Conservation (phyloP, 768 basidiomycete genomes). For the Boletus eberwhitei region DNA sequence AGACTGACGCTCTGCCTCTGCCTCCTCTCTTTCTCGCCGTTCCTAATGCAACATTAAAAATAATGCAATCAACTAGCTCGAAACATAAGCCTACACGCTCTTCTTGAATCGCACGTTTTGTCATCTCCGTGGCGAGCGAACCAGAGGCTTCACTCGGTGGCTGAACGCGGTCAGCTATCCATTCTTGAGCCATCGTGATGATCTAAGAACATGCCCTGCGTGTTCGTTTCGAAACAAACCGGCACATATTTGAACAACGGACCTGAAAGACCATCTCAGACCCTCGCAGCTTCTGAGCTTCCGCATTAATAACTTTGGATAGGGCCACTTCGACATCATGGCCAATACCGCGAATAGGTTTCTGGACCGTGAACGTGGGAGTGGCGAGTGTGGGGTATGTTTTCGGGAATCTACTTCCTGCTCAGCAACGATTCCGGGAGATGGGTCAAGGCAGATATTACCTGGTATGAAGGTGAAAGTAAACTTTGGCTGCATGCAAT, state of each 20-base stretch:
- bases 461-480: constrained; percentile 69
- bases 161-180: constrained; percentile 56
- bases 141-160: constrained; percentile 59
- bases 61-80: background rate
- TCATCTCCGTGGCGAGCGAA: constrained; percentile 80
- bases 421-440: background rate
- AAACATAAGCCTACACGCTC: constrained; percentile 47
- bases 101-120: constrained; percentile 64
- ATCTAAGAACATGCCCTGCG: constrained; percentile 42
- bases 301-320: constrained; percentile 55
- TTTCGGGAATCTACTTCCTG: constrained; percentile 60
- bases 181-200: constrained; percentile 65
- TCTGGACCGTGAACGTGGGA: constrained; percentile 66
- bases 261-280: constrained; percentile 81
- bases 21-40: constrained; percentile 51
- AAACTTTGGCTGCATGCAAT: constrained; percentile 53
- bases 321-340: constrained; percentile 57
- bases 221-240: background rate
- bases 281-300: constrained; percentile 64
- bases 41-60: constrained; percentile 35
- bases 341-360: constrained; percentile 56
- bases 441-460: constrained; percentile 31
- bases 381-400: constrained; percentile 75
- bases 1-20: constrained; percentile 49
- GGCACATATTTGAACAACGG: constrained; percentile 12